Conservation (phyloP, 305 asterid species). For the Fraxinus platypoda region DNA sequence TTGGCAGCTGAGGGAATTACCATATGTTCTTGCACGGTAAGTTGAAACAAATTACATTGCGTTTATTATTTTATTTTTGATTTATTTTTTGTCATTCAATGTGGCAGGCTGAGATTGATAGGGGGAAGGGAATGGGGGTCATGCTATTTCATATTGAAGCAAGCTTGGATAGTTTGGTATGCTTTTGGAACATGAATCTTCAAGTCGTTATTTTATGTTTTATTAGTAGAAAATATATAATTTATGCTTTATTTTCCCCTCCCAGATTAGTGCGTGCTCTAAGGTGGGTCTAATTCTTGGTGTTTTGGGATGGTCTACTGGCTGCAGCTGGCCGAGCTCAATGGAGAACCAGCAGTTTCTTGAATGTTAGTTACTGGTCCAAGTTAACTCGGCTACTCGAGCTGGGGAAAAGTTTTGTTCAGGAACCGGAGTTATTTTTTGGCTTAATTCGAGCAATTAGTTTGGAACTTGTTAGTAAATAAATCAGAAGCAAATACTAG, state of each 20-base stretch:
- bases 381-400: conserved; percentile 29
- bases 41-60: conserved; percentile 21
- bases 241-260: not conserved
- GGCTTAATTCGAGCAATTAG: not conserved
- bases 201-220: not conserved
- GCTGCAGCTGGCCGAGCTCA: conserved; percentile 84
- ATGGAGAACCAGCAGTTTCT: conserved; percentile 45
- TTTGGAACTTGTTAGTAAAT: conserved; percentile 28
- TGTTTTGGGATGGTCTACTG: conserved; percentile 86
- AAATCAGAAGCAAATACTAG: conserved; percentile 26
- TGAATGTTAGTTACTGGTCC: conserved; percentile 49
- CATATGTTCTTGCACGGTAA: conserved; percentile 86
- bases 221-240: not conserved
- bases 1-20: conserved; percentile 67
- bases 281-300: conserved; percentile 75
- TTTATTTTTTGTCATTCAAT: too few relatives aligned
- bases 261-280: conserved; percentile 63
- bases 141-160: conserved; percentile 83
- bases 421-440: not conserved
- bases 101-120: conserved; percentile 78
- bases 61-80: not conserved
- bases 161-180: conserved; percentile 71
- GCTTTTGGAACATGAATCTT: not conserved
- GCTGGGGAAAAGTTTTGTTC: conserved; percentile 53
- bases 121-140: conserved; percentile 70